phyloP scores from a whole-genome alignment of 331 rosid genomes.

The Quercus tomentella region DNA sequence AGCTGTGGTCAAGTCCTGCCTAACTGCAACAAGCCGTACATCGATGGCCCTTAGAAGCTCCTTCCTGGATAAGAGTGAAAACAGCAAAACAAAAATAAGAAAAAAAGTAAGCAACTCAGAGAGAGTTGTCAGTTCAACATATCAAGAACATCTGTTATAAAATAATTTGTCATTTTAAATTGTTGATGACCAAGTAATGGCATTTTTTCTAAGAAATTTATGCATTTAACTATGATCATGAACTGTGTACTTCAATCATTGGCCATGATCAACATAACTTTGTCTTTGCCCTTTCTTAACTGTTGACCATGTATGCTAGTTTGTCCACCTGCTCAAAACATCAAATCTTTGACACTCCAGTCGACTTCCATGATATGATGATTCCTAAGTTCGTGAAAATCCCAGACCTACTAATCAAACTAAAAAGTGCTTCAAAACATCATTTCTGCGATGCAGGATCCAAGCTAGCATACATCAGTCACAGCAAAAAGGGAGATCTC shows the following conservation, averaged over 20 bases:
- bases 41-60: slow-evolving; percentile 93
- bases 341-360: neutral
- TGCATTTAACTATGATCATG: neutral
- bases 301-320: neutral
- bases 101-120: neutral
- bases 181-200: neutral
- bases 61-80: slow-evolving; percentile 46
- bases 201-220: neutral
- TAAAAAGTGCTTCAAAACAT: neutral
- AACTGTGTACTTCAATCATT: neutral
- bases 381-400: neutral
- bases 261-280: neutral
- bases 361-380: neutral
- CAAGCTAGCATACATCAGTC: neutral
- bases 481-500: neutral
- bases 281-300: neutral
- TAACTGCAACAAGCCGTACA: slow-evolving; percentile 69
- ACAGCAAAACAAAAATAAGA: neutral
- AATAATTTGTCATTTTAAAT: neutral
- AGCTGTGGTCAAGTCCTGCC: slow-evolving; percentile 75
- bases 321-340: neutral
- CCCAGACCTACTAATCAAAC: neutral
- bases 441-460: neutral
- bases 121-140: neutral
- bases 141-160: neutral